phyloP scores from a whole-genome alignment of 1,284 basidiomycete species.

The Heterobasidion parviporum region DNA sequence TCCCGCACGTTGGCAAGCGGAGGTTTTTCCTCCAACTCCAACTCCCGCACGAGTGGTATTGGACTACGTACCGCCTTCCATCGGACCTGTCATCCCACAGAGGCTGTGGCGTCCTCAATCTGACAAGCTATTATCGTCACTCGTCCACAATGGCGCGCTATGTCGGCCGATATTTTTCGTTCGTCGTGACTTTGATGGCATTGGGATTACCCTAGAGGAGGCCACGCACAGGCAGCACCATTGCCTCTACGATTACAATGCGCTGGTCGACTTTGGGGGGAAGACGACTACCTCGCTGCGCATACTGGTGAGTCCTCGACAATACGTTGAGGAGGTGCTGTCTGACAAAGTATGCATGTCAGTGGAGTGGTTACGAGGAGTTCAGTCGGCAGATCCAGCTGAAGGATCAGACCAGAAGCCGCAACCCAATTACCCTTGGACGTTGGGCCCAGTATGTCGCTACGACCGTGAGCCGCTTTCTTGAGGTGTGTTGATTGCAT shows the following conservation, averaged over 20 bases:
- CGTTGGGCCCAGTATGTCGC: conserved; percentile 10
- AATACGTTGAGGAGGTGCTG: background rate
- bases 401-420: conserved; percentile 5
- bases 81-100: conserved; percentile 3
- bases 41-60: background rate
- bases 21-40: too few relatives aligned
- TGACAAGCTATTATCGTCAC: background rate
- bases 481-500: conserved; percentile 1
- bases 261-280: conserved; percentile 1
- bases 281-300: conserved; percentile 3
- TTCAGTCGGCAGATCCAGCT: conserved; percentile 10
- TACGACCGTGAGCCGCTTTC: conserved; percentile 8
- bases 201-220: conserved; percentile 1
- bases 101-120: conserved; percentile 2
- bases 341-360: background rate
- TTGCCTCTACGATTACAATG: background rate
- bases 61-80: background rate
- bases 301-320: background rate
- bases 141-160: conserved; percentile 1
- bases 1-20: too few relatives aligned
- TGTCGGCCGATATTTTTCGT: conserved; percentile 3
- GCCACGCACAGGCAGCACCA: conserved; percentile 1
- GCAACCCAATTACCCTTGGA: conserved; percentile 7
- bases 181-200: background rate
- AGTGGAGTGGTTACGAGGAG: conserved; percentile 11